These are phyloP conservation scores for Aspergillus sclerotialis DNA, from an alignment of 2,329 filamentous ascomycete genomes.

Conservation along the genomic window DNA sequence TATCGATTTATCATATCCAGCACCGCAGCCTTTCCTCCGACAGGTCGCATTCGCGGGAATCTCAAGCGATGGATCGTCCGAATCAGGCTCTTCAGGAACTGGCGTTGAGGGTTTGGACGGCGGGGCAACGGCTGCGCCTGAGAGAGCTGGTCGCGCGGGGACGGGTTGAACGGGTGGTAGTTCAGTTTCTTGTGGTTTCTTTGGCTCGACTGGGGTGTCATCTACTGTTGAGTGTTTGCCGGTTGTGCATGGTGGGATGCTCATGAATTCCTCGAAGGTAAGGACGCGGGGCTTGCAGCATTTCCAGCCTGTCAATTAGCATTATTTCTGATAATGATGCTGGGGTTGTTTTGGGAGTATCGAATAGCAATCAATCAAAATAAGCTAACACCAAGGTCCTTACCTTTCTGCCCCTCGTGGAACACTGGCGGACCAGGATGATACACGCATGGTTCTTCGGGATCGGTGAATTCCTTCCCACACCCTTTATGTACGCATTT, in stretches of 20 bases:
- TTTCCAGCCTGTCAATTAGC: constrained; percentile 69
- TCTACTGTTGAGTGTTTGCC: constrained; percentile 91
- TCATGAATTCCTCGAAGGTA: constrained; percentile 96
- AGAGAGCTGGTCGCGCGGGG: constrained; percentile 16
- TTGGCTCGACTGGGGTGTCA: constrained; percentile 49
- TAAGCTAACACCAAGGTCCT: constrained; percentile 21
- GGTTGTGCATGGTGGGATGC: constrained; percentile 83
- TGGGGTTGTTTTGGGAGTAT: too few relatives aligned
- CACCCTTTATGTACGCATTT: constrained; percentile 98
- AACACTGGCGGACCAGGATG: constrained; percentile 92
- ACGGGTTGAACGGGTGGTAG: constrained; percentile 14
- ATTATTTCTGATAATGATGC: neutral
- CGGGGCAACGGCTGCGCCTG: constrained; percentile 23
- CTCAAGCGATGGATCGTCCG: constrained; percentile 69
- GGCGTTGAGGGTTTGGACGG: constrained; percentile 26
- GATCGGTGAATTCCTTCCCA: constrained; percentile 76
- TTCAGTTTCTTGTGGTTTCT: constrained; percentile 22
- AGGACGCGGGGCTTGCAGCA: constrained; percentile 96
- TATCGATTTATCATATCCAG: constrained; percentile 53
- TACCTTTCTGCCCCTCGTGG: constrained; percentile 98
- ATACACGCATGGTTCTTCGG: constrained; percentile 78
- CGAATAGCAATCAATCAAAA: too few relatives aligned
- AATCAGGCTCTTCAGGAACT: constrained; percentile 63
- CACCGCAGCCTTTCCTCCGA: constrained; percentile 68
- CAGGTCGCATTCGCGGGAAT: constrained; percentile 71